Base-by-base conservation (phyloP, 2,329 filamentous ascomycete genomes). In the Beauveria caledonica region DNA sequence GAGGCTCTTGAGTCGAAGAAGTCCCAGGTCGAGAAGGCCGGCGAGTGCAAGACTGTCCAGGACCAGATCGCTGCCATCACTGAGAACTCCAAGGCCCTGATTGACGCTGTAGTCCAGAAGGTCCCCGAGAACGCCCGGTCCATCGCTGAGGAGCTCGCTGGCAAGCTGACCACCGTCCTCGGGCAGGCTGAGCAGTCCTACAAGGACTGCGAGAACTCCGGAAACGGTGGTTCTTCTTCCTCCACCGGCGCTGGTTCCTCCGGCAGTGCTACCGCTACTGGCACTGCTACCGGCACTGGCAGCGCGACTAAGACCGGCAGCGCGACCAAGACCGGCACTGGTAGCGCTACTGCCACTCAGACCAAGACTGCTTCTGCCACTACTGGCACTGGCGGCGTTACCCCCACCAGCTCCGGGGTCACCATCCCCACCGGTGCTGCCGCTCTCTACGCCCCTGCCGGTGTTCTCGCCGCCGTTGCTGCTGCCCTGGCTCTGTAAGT, bases 21-120 rank as follows among this genome's bases (percentile, higher is more conserved):
- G 66, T 25, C 60, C 40, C 53, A 63, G 23, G 62, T 70, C 61
- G 56, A 69, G 61, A 63, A 67, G 63, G 66, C 67, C 55, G 63
- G 64, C 61, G 67, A 69, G 19, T 70, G 68, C 64, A 58, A 62
- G 48, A 61, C 67, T 50, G 63, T 69, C 52, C 63, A 64, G 54
- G 62, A 64, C 42, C 61, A 67, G 62, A 57, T 68, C 11, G 51
- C 55, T 29, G 58, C 64, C 54, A 63, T 69, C 50, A 62, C 58
- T 58, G 51, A 33, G 9, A 58, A 58, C 52, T 67, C 67, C 42
- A 62, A 66, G 55, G 50, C 46, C 52, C 67, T 70, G 36, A 70
- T 70, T 49, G 53, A 68, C 3, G 63, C 68, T 51, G 63, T 69
- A 45, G 60, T 66, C n/a, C 33, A 25, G 11, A 70, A 69, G 64